phyloP scores from a whole-genome alignment of 495 filamentous ascomycete genomes.

The Xylaria palmicola region DNA sequence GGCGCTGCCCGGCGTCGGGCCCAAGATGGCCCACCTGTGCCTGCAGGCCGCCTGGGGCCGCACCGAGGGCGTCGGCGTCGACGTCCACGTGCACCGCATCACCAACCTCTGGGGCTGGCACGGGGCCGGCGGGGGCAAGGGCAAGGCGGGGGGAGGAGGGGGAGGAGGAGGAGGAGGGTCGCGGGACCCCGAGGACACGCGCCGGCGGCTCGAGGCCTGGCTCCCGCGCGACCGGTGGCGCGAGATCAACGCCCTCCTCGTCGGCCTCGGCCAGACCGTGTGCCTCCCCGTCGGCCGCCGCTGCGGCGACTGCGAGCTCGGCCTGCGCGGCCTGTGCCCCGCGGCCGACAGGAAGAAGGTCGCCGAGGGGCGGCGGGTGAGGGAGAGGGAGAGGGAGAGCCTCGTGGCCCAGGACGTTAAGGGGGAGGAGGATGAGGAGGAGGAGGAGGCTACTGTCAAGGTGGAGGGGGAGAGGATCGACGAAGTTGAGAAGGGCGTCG shows the following conservation, averaged over 20 bases:
- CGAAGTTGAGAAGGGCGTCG: conserved; percentile 33
- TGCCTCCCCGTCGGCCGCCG: conserved; percentile 77
- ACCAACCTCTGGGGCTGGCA: conserved; percentile 97
- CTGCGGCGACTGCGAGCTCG: conserved; percentile 82
- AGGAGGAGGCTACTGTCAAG: conserved; percentile 21
- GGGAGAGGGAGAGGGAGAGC: too few species aligned
- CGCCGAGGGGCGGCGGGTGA: conserved; percentile 42
- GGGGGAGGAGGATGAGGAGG: conserved; percentile 21
- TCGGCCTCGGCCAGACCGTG: conserved; percentile 84
- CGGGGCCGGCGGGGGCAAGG: conserved; percentile 55
- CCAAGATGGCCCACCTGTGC: conserved; percentile 96
- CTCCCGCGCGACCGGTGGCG: conserved; percentile 86
- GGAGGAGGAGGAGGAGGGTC: too few species aligned
- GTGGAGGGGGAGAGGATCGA: conserved; percentile 26
- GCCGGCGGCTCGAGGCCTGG: conserved; percentile 76
- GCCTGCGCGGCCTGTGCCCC: conserved; percentile 70
- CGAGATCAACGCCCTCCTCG: conserved; percentile 89
- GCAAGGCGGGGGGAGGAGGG: too few species aligned
- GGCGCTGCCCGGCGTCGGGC: conserved; percentile 85
- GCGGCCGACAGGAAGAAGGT: conserved; percentile 62
- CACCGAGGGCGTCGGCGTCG: conserved; percentile 63
- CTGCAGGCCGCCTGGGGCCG: conserved; percentile 65
- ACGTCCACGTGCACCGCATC: conserved; percentile 78
- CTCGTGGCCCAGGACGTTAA: conserved; percentile 24
- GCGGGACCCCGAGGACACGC: conserved; percentile 86